Evolutionary conservation across 2,329 filamentous ascomycete species (phyloP), one percentile per base, ranked within the genome.

Genomic region (Hypoxylon sp.): DNA sequence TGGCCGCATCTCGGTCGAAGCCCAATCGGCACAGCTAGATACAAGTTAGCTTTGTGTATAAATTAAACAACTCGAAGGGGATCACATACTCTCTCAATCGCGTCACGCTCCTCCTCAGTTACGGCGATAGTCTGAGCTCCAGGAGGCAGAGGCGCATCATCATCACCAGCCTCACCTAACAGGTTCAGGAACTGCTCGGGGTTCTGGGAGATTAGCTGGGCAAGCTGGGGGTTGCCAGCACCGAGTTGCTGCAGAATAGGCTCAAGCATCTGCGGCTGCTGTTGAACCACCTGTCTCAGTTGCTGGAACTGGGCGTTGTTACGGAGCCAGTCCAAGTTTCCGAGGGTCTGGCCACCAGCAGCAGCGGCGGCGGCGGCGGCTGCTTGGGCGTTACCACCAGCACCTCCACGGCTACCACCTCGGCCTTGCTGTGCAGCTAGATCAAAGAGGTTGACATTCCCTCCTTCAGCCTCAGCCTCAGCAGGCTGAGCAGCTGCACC

Each of bases 231-330:
- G 82, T 99, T 99, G 25, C 95, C 95, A 21, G 93, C 92, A 36
- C 93, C 94, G 38, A 99, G 93, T 81, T 98, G 94, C 81, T 98
- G 95, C 62, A 99, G 85, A 73, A 99, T 98, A 5, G 96, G 95
- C 84, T 99, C 96, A 21, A 99, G 90, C 96, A 99, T 99, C 79
- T 96, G 92, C 17, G 96, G 96, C 79, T 98, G 93, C 80, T 98
- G 94, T 82, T 99, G 96, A 48, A 99, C 95, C 21, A 99, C 91
- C 82, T 98, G 94, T 70, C 96, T 92, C 66, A 99, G 88, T 82
- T 99, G 96, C 82, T 98, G 96, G 83, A 99, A 99, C 81, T 98
- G 95, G 23, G 94, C 91, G 80, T 98, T 98, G 81, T 94, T 93
- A 76, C 96, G 91, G 61, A 99, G 85, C 80, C 97, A 98, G 72